Conservation (phyloP, 768 basidiomycete genomes). For the Suillus alpinus region DNA sequence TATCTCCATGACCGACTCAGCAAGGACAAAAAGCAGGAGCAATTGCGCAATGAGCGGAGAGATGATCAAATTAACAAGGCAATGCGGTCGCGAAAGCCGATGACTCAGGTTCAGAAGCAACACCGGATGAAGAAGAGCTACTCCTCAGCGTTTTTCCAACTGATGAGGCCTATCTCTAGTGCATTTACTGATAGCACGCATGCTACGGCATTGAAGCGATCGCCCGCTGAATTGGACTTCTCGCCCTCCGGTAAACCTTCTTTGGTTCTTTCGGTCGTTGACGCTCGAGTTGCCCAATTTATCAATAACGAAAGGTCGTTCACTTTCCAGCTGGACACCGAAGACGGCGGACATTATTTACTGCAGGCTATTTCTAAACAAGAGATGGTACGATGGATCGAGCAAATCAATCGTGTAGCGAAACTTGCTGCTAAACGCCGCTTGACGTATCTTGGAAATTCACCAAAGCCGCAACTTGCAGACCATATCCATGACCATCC, state of each 20-base stretch:
- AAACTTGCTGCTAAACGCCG: slow-evolving; percentile 75
- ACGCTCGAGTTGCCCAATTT: slow-evolving; percentile 66
- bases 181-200: slow-evolving; percentile 70
- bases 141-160: slow-evolving; percentile 74
- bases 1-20: slow-evolving; percentile 64
- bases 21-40: slow-evolving; percentile 76
- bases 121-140: slow-evolving; percentile 89
- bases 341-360: slow-evolving; percentile 83
- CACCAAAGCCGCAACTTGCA: slow-evolving; percentile 67
- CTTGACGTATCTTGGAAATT: slow-evolving; percentile 75
- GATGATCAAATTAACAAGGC: slow-evolving; percentile 75
- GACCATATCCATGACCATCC: slow-evolving; percentile 72
- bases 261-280: slow-evolving; percentile 70
- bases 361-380: slow-evolving; percentile 68
- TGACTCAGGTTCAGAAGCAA: slow-evolving; percentile 58
- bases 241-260: slow-evolving; percentile 68
- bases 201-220: slow-evolving; percentile 44
- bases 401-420: slow-evolving; percentile 67
- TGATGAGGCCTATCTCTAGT: slow-evolving; percentile 88
- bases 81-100: slow-evolving; percentile 57
- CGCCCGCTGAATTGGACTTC: slow-evolving; percentile 76
- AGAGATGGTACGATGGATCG: slow-evolving; percentile 78
- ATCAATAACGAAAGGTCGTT: slow-evolving; percentile 82
- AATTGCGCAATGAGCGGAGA: slow-evolving; percentile 65
- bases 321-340: slow-evolving; percentile 79